These are phyloP conservation scores for Elsinoe perseae DNA, from an alignment of 2,329 filamentous ascomycete species.

Conservation along the genomic window DNA sequence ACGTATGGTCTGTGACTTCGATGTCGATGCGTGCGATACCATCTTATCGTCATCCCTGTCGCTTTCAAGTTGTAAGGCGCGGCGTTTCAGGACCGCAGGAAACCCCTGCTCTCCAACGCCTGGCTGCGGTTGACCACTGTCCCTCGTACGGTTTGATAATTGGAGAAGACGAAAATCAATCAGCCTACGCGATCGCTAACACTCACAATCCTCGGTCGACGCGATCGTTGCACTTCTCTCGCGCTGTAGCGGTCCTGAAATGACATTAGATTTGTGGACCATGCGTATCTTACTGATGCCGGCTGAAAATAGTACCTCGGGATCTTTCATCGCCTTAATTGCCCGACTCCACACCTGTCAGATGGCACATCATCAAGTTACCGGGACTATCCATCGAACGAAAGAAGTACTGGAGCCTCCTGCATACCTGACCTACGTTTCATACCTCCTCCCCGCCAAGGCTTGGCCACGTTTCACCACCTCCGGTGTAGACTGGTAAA, in stretches of 20 bases:
- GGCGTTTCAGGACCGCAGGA: neutral
- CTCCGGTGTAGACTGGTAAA: neutral
- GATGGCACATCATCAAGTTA: neutral
- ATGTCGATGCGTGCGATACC: neutral
- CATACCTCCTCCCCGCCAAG: neutral
- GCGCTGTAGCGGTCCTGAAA: neutral
- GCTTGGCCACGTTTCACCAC: conserved; percentile 6
- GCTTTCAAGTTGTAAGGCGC: neutral
- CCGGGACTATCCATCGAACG: neutral
- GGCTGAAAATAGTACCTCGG: neutral
- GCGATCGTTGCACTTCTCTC: neutral
- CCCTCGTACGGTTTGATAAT: neutral
- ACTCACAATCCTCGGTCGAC: neutral
- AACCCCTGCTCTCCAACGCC: neutral
- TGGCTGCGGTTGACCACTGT: neutral
- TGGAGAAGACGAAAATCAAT: too few relatives aligned
- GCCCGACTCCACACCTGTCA: neutral
- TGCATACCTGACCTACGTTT: neutral
- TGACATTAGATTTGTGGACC: neutral
- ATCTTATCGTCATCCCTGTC: neutral
- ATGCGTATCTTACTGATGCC: neutral
- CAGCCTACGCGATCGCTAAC: too few relatives aligned
- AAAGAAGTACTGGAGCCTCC: neutral
- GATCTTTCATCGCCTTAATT: neutral
- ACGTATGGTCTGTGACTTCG: neutral